A percentile compares a stretch with the other conserved stretches of the same genome.
phyloP scores from a whole-genome alignment of 2,329 filamentous ascomycete species.

The Aspergillus fumigatus region DNA sequence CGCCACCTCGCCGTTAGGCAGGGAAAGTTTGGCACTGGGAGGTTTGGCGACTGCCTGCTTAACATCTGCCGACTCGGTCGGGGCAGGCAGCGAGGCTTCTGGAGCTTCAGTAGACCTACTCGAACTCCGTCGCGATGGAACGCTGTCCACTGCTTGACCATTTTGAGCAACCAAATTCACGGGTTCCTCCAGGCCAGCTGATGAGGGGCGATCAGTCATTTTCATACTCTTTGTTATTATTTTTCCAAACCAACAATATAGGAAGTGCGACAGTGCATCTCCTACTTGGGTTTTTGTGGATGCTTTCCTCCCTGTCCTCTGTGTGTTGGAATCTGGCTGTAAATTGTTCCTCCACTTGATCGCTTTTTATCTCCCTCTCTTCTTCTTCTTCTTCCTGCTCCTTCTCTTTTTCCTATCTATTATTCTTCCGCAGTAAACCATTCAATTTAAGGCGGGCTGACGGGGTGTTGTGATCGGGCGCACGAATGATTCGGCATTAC shows the following conservation, averaged over 20 bases:
- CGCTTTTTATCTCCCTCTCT: neutral
- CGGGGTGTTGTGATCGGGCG: conserved; percentile 18
- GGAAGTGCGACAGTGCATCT: conserved; percentile 28
- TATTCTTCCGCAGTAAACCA: conserved; percentile 1
- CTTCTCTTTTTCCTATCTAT: conserved; percentile 5
- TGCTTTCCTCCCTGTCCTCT: neutral
- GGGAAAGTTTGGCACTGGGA: conserved; percentile 22
- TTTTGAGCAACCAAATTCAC: conserved; percentile 20
- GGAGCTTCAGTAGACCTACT: conserved; percentile 19
- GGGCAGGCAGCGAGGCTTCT: conserved; percentile 13
- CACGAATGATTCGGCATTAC: conserved; percentile 32
- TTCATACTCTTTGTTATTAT: conserved; percentile 22
- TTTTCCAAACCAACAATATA: conserved; percentile 17
- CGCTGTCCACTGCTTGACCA: conserved; percentile 19
- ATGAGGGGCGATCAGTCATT: conserved; percentile 29
- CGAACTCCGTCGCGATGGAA: conserved; percentile 12
- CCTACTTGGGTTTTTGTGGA: conserved; percentile 1
- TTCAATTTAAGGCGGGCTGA: conserved; percentile 22
- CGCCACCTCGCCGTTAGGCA: conserved; percentile 18
- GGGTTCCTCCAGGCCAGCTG: conserved; percentile 29
- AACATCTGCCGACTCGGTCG: conserved; percentile 19
- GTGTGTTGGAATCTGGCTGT: neutral
- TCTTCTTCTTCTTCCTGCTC: conserved; percentile 1
- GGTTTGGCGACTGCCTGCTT: conserved; percentile 20
- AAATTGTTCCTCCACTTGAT: neutral